A percentile compares a stretch with the other conserved stretches of the same genome.
phyloP scores from a whole-genome alignment of 805 yeast genomes.

The Clavispora asparagi region DNA sequence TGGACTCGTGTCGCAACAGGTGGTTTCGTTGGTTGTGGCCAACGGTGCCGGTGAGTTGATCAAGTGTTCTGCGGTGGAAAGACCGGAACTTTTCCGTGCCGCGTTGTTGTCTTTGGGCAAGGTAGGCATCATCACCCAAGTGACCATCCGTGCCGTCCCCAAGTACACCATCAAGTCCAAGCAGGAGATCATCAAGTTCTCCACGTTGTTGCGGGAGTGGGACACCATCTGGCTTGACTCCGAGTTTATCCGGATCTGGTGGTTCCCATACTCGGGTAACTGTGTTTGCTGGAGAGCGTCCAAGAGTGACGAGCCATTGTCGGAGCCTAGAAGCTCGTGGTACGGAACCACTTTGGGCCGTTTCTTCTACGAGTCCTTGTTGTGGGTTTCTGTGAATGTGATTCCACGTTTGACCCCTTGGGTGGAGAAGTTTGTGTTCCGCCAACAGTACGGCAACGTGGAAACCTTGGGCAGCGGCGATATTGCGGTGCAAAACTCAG shows the following conservation, averaged over 20 bases:
- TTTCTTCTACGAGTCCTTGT: constrained; percentile 67
- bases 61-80: constrained; percentile 59
- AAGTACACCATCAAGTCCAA: constrained; percentile 72
- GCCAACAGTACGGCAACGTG: constrained; percentile 73
- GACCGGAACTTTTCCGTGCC: constrained; percentile 68
- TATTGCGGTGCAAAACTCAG: constrained; percentile 70
- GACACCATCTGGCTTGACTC: constrained; percentile 78
- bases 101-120: constrained; percentile 85
- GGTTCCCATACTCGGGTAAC: constrained; percentile 90
- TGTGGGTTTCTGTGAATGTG: constrained; percentile 74
- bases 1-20: constrained; percentile 83
- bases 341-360: constrained; percentile 81
- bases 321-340: constrained; percentile 71
- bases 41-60: constrained; percentile 72
- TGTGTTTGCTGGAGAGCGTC: constrained; percentile 89
- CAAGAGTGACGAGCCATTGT: constrained; percentile 60
- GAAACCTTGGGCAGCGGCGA: constrained; percentile 62
- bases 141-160: constrained; percentile 81
- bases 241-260: constrained; percentile 94
- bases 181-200: constrained; percentile 78
- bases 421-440: constrained; percentile 80
- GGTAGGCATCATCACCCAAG: constrained; percentile 82
- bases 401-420: constrained; percentile 75
- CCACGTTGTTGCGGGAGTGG: constrained; percentile 67
- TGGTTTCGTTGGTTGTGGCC: constrained; percentile 71